Conservation (phyloP, 306 rosid genomes). For the Lupinus albus region DNA sequence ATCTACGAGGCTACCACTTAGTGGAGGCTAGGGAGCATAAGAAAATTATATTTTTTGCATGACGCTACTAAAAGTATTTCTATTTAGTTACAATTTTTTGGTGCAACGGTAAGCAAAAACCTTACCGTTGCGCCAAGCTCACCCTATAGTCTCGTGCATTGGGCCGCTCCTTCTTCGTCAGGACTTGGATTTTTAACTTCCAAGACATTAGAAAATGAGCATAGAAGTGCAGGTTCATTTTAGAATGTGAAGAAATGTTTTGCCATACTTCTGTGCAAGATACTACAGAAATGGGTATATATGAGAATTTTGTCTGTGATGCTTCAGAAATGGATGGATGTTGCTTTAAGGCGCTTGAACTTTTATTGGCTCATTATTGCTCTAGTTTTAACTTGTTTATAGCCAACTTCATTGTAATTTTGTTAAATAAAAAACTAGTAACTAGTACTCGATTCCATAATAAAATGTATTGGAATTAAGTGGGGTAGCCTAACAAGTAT, state of each 20-base stretch:
- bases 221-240: slow-evolving; percentile 12
- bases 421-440: neutral
- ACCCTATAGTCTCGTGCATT: too few relatives aligned
- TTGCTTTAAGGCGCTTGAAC: slow-evolving; percentile 21
- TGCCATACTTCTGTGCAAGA: too few relatives aligned
- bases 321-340: slow-evolving; percentile 12
- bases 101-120: too few relatives aligned
- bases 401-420: neutral
- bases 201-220: slow-evolving; percentile 12
- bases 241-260: slow-evolving; percentile 24
- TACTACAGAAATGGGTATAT: too few relatives aligned
- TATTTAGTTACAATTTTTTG: too few relatives aligned
- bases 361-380: slow-evolving; percentile 23
- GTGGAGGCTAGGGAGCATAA: too few relatives aligned
- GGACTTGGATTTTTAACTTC: neutral
- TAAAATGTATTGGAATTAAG: too few relatives aligned
- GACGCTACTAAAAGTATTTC: neutral
- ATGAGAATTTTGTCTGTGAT: slow-evolving; percentile 17
- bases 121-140: too few relatives aligned
- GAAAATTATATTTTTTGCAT: neutral
- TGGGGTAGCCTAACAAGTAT: too few relatives aligned
- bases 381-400: slow-evolving; percentile 23
- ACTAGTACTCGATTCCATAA: too few relatives aligned
- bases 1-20: too few relatives aligned
- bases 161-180: too few relatives aligned